Evolutionary conservation across 2,329 filamentous ascomycete species (phyloP).

Genomic region (Capronia epimyces): DNA sequence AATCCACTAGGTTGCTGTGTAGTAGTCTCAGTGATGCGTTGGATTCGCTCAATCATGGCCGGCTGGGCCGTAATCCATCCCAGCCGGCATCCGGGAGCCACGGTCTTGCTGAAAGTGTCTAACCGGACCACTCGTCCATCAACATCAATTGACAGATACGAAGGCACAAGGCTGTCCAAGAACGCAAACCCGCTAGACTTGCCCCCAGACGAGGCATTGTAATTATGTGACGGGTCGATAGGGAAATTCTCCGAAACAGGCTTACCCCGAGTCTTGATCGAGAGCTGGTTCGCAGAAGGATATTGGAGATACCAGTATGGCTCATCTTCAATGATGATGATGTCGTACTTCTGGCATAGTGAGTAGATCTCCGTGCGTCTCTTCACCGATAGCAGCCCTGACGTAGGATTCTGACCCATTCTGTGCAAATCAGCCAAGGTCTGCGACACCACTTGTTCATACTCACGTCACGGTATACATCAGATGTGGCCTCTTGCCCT

Average conservation of each 20-base stretch:
- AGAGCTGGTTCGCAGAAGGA: conserved; percentile 58
- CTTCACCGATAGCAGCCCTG: conserved; percentile 65
- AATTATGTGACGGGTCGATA: conserved; percentile 34
- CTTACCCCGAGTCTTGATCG: conserved; percentile 31
- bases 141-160: conserved; percentile 72
- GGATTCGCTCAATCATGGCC: conserved; percentile 65
- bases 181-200: conserved; percentile 66
- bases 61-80: conserved; percentile 89
- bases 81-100: conserved; percentile 81
- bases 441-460: background rate
- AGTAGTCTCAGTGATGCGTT: conserved; percentile 67
- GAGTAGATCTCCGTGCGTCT: conserved; percentile 74
- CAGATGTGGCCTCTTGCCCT: conserved; percentile 71
- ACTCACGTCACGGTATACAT: conserved; percentile 86
- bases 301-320: conserved; percentile 95
- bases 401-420: conserved; percentile 87
- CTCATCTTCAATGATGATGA: conserved; percentile 89
- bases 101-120: conserved; percentile 90
- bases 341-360: conserved; percentile 74
- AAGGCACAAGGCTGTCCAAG: conserved; percentile 76
- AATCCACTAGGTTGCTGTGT: conserved; percentile 87
- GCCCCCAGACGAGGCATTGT: conserved; percentile 36
- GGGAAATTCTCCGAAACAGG: conserved; percentile 33
- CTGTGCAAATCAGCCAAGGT: conserved; percentile 38
- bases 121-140: conserved; percentile 84